phyloP scores from a whole-genome alignment of 2,329 filamentous ascomycete species.

The Fusarium avenaceum region DNA sequence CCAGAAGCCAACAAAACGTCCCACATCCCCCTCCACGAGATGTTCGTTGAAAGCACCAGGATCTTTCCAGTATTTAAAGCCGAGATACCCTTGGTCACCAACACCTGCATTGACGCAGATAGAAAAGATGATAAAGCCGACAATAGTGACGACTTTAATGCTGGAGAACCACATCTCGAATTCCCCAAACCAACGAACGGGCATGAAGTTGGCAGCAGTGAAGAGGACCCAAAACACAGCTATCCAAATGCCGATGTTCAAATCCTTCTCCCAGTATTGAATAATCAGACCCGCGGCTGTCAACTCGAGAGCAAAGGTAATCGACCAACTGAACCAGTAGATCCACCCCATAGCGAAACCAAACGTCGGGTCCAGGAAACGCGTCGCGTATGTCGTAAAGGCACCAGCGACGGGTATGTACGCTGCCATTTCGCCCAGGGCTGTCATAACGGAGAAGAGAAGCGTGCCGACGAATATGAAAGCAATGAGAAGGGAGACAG shows the following conservation, averaged over 20 bases:
- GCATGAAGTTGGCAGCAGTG: slow-evolving; percentile 68
- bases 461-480: slow-evolving; percentile 31
- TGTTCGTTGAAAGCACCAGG: slow-evolving; percentile 65
- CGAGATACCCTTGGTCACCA: slow-evolving; percentile 62
- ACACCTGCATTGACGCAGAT: slow-evolving; percentile 66
- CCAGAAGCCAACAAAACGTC: slow-evolving; percentile 72
- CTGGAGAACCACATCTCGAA: slow-evolving; percentile 73
- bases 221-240: slow-evolving; percentile 68
- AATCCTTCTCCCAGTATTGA: slow-evolving; percentile 69
- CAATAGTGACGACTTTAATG: slow-evolving; percentile 71
- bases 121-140: slow-evolving; percentile 67
- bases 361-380: slow-evolving; percentile 68
- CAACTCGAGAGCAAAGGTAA: slow-evolving; percentile 69
- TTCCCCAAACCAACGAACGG: slow-evolving; percentile 70
- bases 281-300: slow-evolving; percentile 71
- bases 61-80: slow-evolving; percentile 57
- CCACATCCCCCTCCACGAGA: slow-evolving; percentile 60
- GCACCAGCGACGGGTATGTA: slow-evolving; percentile 68
- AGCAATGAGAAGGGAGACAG: slow-evolving; percentile 29
- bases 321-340: slow-evolving; percentile 73
- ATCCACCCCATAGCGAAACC: slow-evolving; percentile 72
- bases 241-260: slow-evolving; percentile 71
- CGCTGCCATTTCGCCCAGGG: slow-evolving; percentile 67
- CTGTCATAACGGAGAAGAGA: slow-evolving; percentile 31
- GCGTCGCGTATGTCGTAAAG: slow-evolving; percentile 65